Evolutionary conservation across 768 basidiomycete species (phyloP), one percentile per base, ranked within the genome.

Genomic region (Kwoniella heveanensis): DNA sequence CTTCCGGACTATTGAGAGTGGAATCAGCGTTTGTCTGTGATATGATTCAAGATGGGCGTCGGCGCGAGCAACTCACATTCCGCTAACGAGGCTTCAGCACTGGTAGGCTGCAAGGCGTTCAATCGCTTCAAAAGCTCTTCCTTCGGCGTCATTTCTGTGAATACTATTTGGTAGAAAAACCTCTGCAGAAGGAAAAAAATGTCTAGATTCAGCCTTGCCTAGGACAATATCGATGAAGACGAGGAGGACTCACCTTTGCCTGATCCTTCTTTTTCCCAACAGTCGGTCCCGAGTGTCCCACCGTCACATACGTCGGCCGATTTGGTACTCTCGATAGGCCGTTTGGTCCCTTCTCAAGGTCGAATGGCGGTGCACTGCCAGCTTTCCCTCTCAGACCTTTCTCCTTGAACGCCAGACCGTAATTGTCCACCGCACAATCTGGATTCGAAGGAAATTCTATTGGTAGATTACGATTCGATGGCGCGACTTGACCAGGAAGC

Each of bases 121-220:
- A 95, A 76, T 61, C 85, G 85, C 17, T 86, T 84, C 9, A 94
- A 88, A 39, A 96, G 81, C 44, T 85, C 83, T 0, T 86, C 84
- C 4, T 92, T 88, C 1, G 84, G 83, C 1, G 87, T 90, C 39
- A 85, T 83, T 79, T 94, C 89, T 8, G 95, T 90, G 29, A 95
- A 84, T 83, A 90, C 89, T 22, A 91, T 88, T 49, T 87, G 84
- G 61, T 95, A 84, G 76, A 87, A 95, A 77, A 88, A 96, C 83
- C 91, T 91, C 91, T 94, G 25, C 27, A 37, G 25, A n/a, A n/a
- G n/a, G n/a, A n/a, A n/a, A n/a, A n/a, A n/a, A n/a, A n/a, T n/a
- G n/a, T n/a, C n/a, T n/a, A n/a, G n/a, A n/a, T n/a, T n/a, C n/a
- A n/a, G n/a, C n/a, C n/a, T n/a, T n/a, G n/a, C n/a, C n/a, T n/a